Base-by-base conservation (phyloP, 139 green algal genomes). In the Coelastrella sp. region DNA sequence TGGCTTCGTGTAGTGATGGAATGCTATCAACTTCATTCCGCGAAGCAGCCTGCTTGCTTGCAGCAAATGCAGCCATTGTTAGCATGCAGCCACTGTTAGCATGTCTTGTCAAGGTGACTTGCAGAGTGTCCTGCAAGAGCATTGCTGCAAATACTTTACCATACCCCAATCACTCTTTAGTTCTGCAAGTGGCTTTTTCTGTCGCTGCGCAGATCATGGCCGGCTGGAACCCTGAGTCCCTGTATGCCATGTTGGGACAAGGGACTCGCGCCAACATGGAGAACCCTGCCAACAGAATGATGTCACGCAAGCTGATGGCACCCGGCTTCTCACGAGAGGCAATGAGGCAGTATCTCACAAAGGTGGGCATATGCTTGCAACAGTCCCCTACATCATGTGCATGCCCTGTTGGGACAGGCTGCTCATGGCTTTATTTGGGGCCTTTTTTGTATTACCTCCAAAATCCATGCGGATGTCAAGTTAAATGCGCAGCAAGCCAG, bases 311-410 rank as follows among this genome's bases (percentile, higher is more conserved):
- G 74, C 3, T 58, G 74, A 59, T 80, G 74, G 66, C 83, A 0
- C 83, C 83, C 4, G 82, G 82, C 25, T 87, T 87, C 22, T 78
- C 82, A 14, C 61, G 63, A 6, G n/a, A 87, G 12, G 74, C 74
- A 19, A 57, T 80, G 74, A 80, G 74, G 58, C 74, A 80, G 25
- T 57, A 59, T 24, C 25, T 80, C 4, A 58, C 1, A 15, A 80
- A 80, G 74, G 74, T 80, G 24, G 20, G 22, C n/a, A 9, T 35
- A 4, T 12, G 20, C 63, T 22, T 17, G 12, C 63, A 72, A 17
- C 63, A 14, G 63, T 17, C 5, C 63, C 63, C 63, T 72, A 14
- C 63, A 14, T 22, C 63, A 3, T 72, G 63, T 72, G 63, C 15
- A 17, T 17, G 63, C 12, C 12, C 12, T 72, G 63, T 4, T 22